Conservation (phyloP, 495 filamentous ascomycete species). For the Thermochaetoides thermophila region DNA sequence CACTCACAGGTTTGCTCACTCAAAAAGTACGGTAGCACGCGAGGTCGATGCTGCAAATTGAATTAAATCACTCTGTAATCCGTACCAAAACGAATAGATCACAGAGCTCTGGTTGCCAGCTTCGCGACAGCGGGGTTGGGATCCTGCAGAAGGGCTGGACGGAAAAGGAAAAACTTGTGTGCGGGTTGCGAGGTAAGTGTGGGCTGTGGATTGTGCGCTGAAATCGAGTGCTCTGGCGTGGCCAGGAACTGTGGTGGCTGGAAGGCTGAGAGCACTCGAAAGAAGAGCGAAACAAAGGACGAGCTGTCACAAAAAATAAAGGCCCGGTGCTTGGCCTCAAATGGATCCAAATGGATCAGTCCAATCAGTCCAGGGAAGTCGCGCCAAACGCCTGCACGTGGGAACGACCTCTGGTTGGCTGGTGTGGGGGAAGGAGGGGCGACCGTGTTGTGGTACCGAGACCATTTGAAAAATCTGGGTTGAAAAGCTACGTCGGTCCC, state of each 20-base stretch:
- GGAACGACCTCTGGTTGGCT: slow-evolving; percentile 12
- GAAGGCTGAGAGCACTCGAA: slow-evolving; percentile 3
- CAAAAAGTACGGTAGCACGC: slow-evolving; percentile 9
- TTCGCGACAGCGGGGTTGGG: no score
- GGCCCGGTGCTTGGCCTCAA: no score
- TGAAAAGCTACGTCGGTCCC: slow-evolving; percentile 25
- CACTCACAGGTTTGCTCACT: slow-evolving; percentile 21
- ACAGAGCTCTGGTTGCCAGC: slow-evolving; percentile 13
- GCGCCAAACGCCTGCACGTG: slow-evolving; percentile 2
- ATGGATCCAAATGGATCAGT: no score
- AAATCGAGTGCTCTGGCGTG: slow-evolving; percentile 3
- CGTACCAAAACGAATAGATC: no score
- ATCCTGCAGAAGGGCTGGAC: slow-evolving; percentile 6
- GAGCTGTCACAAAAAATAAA: no score
- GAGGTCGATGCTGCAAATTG: no score
- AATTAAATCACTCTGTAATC: no score
- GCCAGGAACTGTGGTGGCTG: slow-evolving; percentile 8
- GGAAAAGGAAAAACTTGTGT: slow-evolving; percentile 18
- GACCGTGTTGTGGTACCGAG: slow-evolving; percentile 10
- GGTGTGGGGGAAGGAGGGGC: slow-evolving; percentile 3
- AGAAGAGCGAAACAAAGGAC: slow-evolving; percentile 1
- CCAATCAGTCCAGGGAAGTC: no score
- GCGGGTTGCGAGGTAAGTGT: no score
- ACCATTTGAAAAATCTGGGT: slow-evolving; percentile 18
- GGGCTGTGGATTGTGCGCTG: no score